A percentile compares a stretch with the other conserved stretches of the same genome.
phyloP scores from a whole-genome alignment of 768 basidiomycete genomes.

The Xanthoconium stramineum region DNA sequence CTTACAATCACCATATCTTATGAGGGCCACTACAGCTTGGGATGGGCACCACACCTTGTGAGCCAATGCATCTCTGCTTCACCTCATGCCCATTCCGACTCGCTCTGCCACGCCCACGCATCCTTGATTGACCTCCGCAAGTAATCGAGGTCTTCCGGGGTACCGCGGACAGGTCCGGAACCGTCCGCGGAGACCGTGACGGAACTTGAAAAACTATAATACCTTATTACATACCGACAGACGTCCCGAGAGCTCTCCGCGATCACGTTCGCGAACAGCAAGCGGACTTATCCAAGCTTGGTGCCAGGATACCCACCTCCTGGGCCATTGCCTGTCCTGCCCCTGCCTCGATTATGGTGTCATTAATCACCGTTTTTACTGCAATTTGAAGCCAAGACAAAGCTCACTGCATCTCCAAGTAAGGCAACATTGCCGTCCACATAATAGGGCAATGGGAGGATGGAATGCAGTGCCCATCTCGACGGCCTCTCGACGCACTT shows the following conservation, averaged over 20 bases:
- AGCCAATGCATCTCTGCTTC: conserved; percentile 14
- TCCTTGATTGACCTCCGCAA: conserved; percentile 12
- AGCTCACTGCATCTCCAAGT: conserved; percentile 47
- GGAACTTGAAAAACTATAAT: conserved; percentile 24
- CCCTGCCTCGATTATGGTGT: conserved; percentile 38
- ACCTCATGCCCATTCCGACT: conserved; percentile 3
- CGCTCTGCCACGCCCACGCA: conserved; percentile 19
- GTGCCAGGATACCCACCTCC: conserved; percentile 34
- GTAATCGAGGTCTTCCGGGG: not conserved
- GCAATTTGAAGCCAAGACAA: not conserved
- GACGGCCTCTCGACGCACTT: conserved; percentile 37
- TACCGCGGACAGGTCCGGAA: not conserved
- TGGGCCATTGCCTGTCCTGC: conserved; percentile 52
- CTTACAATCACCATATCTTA: not conserved
- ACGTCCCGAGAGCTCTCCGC: conserved; percentile 13
- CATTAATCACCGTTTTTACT: not conserved
- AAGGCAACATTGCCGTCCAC: conserved; percentile 40
- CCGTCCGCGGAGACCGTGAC: not conserved
- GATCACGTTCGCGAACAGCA: conserved; percentile 28
- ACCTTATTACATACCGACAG: conserved; percentile 24
- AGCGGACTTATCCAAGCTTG: conserved; percentile 29
- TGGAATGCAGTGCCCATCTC: conserved; percentile 42
- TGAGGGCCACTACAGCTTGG: not conserved
- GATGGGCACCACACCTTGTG: not conserved
- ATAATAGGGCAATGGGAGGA: conserved; percentile 40